Base-by-base conservation (phyloP, 208 protist species). In the Vickermania spadyakhi region DNA sequence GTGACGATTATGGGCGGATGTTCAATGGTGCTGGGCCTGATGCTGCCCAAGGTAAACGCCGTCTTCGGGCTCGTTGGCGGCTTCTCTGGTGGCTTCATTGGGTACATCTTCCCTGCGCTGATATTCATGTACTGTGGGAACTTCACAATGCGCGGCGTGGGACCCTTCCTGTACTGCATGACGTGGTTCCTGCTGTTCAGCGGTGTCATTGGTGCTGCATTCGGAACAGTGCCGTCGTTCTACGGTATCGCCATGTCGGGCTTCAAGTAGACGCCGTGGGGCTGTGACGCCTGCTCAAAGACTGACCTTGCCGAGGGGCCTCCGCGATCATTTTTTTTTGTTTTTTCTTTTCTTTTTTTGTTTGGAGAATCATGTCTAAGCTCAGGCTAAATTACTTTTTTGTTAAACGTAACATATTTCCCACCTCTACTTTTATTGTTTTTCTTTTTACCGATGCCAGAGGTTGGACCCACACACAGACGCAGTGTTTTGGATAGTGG, bases 61-160 rank as follows among this genome's bases (percentile, higher is more conserved):
- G 41, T 81, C 2, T 75, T 81, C 69, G 66, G 71, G 1, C 50
- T 91, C 11, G 68, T 89, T 27, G 90, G 90, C 56, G 77, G 73
- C 3, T 58, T 94, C 13, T 85, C 69, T 58, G 86, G 84, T n/a
- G 81, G 84, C 1, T 84, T 82, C 62, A 67, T 89, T 2, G 71
- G 66, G 31, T 94, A 91, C 67, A 66, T 90, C 7, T 85, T 87
- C 53, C 86, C 86, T 2, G 77, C 83, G 28, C 42, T 77, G 13
- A 86, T 91, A 27, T 84, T 65, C 58, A 73, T 93, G 73, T 86
- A 86, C 71, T 72, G 69, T 31, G 86, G 82, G 29, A 54, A 77
- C 30, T 93, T 78, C 77, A 77, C 68, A 0, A 23, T 74, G 42
- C 45, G 69, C 60, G 64, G 52, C 0, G 86, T 88, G 11, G 81